Percentiles rank a stretch among this genome's conserved stretches.
phyloP scores from a whole-genome alignment of 75 land plant species.

The Selaginella tamariscina region DNA sequence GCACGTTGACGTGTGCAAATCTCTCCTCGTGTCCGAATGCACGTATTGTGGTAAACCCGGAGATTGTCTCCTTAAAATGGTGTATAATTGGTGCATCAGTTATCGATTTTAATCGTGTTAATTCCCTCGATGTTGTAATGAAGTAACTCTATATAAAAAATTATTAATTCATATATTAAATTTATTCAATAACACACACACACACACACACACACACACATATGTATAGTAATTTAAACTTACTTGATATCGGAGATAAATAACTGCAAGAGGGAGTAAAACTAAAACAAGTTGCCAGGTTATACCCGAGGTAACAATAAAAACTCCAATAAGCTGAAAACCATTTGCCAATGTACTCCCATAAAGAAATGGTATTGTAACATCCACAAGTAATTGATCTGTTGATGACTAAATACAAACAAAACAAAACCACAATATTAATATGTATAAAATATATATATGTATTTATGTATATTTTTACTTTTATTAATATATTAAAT shows the following conservation, averaged over 20 bases:
- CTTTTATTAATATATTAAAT: too few relatives aligned
- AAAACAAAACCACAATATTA: background rate
- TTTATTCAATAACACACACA: too few relatives aligned
- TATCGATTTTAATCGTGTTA: slow-evolving; percentile 6
- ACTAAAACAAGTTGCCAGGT: slow-evolving; percentile 9
- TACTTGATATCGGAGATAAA: slow-evolving; percentile 1
- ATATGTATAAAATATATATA: background rate
- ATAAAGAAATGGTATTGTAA: slow-evolving; percentile 1
- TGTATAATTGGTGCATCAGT: slow-evolving; percentile 8
- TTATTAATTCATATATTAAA: background rate
- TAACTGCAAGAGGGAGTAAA: background rate
- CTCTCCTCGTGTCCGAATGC: slow-evolving; percentile 2
- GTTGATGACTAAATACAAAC: slow-evolving; percentile 5
- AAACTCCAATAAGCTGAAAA: slow-evolving; percentile 11
- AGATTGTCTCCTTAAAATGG: slow-evolving; percentile 4
- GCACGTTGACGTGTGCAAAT: background rate
- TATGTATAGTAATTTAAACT: background rate
- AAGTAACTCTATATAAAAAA: slow-evolving; percentile 6
- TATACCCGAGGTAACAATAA: background rate
- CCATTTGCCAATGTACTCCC: slow-evolving; percentile 2
- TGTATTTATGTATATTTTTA: background rate
- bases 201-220: too few relatives aligned
- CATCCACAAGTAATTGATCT: background rate
- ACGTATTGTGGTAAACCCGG: background rate
- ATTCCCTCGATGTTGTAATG: slow-evolving; percentile 4